These are phyloP conservation scores for Rutstroemia sp. DNA, from an alignment of 2,329 filamentous ascomycete species.

Conservation along the genomic window DNA sequence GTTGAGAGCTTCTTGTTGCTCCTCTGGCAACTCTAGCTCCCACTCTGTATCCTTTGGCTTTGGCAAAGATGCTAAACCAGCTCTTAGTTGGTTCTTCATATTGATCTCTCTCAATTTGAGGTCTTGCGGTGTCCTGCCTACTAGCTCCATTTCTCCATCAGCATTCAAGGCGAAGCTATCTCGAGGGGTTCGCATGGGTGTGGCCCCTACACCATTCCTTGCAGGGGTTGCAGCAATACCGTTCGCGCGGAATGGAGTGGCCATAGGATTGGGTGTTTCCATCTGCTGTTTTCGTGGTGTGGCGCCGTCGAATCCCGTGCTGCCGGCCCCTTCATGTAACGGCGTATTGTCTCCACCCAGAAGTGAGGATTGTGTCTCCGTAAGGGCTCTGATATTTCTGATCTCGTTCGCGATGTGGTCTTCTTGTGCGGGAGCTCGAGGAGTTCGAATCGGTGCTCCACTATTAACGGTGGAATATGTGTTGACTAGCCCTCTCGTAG, in stretches of 20 bases:
- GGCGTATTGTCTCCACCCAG: constrained; percentile 92
- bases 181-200: constrained; percentile 79
- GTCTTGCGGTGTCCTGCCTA: constrained; percentile 71
- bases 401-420: constrained; percentile 97
- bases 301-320: constrained; percentile 82
- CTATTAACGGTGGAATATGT: constrained; percentile 78
- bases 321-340: constrained; percentile 70
- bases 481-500: constrained; percentile 77
- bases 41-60: constrained; percentile 91
- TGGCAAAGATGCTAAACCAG: constrained; percentile 73
- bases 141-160: constrained; percentile 56
- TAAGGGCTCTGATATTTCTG: constrained; percentile 83
- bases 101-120: constrained; percentile 63
- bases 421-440: constrained; percentile 83
- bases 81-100: constrained; percentile 59
- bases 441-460: constrained; percentile 83
- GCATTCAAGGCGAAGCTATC: constrained; percentile 82
- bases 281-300: constrained; percentile 73
- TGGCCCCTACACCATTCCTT: constrained; percentile 58
- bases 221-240: constrained; percentile 62
- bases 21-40: constrained; percentile 87
- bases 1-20: constrained; percentile 53
- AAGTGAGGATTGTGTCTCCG: constrained; percentile 87
- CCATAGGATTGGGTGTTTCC: constrained; percentile 91
- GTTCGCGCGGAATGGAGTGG: constrained; percentile 69